These are phyloP conservation scores for Mycena citricolor DNA, from an alignment of 1,284 basidiomycete species.

Conservation along the genomic window DNA sequence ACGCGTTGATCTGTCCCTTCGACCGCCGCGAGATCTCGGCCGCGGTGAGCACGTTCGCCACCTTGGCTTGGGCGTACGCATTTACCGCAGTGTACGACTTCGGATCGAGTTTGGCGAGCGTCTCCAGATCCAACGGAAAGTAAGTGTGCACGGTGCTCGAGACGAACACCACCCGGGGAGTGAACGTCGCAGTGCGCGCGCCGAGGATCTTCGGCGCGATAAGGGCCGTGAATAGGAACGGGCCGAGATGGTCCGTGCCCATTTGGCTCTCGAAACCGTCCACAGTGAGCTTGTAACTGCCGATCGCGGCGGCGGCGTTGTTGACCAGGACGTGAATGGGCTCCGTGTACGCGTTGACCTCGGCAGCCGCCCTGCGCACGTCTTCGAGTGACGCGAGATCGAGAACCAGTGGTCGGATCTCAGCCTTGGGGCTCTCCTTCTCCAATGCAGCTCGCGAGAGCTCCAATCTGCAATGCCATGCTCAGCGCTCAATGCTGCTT, in stretches of 20 bases:
- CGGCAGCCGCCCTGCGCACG: neutral
- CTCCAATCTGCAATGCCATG: neutral
- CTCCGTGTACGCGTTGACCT: neutral
- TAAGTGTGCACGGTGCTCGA: neutral
- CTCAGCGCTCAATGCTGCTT: neutral
- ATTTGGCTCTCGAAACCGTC: slow-evolving; percentile 1
- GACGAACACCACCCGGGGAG: slow-evolving; percentile 2
- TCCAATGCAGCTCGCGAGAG: neutral
- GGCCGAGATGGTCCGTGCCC: slow-evolving; percentile 1
- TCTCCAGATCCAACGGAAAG: neutral
- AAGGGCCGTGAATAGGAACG: slow-evolving; percentile 4
- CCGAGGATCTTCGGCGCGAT: neutral
- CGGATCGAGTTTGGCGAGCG: neutral
- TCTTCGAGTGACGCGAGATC: neutral
- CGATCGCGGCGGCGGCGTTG: slow-evolving; percentile 1
- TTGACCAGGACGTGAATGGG: slow-evolving; percentile 1
- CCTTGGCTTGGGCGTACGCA: slow-evolving; percentile 7
- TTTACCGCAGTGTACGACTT: neutral
- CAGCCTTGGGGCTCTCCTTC: neutral
- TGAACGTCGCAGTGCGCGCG: neutral
- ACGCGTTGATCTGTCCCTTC: slow-evolving; percentile 1
- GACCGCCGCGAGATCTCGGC: slow-evolving; percentile 4
- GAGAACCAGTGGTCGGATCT: neutral
- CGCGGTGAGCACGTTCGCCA: slow-evolving; percentile 6
- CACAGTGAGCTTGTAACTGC: neutral